Evolutionary conservation across 345 rosid species (phyloP).

Genomic region (Gossypium stocksii): DNA sequence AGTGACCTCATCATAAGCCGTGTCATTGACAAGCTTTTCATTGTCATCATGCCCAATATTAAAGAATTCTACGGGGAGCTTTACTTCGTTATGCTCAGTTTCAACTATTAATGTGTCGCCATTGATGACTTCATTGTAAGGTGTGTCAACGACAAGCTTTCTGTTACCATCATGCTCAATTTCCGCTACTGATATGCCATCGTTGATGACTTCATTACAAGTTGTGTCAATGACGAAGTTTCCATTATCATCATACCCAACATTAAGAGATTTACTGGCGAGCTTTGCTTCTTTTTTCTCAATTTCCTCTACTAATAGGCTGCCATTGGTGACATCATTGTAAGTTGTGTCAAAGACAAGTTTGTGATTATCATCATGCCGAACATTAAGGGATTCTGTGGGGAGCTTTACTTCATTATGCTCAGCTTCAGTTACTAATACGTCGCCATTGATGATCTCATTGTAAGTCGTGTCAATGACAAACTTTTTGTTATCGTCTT

Average conservation of each 20-base stretch:
- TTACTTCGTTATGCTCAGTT: background rate
- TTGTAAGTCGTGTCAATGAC: too few species aligned
- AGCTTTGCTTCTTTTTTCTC: too few species aligned
- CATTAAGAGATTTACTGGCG: too few species aligned
- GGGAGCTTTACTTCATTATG: background rate
- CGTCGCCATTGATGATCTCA: background rate
- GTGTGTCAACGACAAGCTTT: constrained; percentile 23
- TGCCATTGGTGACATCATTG: too few species aligned
- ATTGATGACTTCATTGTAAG: constrained; percentile 17
- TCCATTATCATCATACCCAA: too few species aligned
- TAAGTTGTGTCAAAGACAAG: too few species aligned
- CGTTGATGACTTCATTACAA: background rate
- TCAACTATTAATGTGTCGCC: constrained; percentile 6
- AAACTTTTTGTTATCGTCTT: too few species aligned
- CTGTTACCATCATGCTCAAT: background rate
- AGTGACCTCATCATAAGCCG: too few species aligned
- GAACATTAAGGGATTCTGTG: background rate
- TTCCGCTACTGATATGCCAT: background rate
- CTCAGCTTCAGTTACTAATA: background rate
- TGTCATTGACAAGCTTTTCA: too few species aligned
- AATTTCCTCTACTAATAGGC: too few species aligned
- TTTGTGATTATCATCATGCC: too few species aligned
- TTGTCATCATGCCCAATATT: background rate
- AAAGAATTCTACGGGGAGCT: background rate
- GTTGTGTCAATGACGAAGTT: too few species aligned